These are phyloP conservation scores for Aquilaria agallochum DNA, from an alignment of 441 rosid genomes.

Conservation along the genomic window DNA sequence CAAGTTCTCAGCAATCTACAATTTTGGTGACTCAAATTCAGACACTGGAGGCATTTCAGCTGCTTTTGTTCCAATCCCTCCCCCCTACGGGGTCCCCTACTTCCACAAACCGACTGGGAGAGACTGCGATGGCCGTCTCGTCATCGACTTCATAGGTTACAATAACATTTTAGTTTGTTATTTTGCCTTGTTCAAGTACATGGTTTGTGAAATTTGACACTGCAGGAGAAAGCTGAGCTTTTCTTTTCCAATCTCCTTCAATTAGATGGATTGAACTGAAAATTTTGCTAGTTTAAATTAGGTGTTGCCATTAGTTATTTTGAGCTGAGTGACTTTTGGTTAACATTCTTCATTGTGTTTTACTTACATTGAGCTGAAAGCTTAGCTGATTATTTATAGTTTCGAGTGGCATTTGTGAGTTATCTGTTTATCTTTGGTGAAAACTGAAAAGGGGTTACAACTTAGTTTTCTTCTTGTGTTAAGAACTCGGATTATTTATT, in stretches of 20 bases:
- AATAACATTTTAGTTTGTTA: neutral
- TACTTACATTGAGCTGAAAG: too few relatives aligned
- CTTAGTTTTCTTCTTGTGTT: neutral
- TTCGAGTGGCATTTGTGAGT: too few relatives aligned
- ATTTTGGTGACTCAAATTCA: conserved; percentile 91
- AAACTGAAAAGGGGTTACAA: neutral
- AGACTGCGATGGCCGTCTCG: conserved; percentile 70
- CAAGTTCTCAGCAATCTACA: conserved; percentile 75
- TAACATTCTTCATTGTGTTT: too few relatives aligned
- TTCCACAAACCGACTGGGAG: conserved; percentile 69
- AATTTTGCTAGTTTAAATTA: neutral
- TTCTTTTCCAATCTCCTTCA: neutral
- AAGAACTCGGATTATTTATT: neutral
- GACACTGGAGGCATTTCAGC: conserved; percentile 91
- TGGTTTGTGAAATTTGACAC: neutral
- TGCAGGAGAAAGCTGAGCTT: neutral
- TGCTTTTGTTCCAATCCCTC: conserved; percentile 58
- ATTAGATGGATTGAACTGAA: too few relatives aligned
- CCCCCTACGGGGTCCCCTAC: conserved; percentile 62
- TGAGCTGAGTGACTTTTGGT: too few relatives aligned
- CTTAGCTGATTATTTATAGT: too few relatives aligned
- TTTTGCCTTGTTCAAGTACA: conserved; percentile 6
- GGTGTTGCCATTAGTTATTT: neutral
- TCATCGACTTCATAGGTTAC: conserved; percentile 66
- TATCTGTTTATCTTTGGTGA: neutral